Base-by-base conservation (phyloP, 805 yeast genomes). In the Yamadazyma ubonensis region DNA sequence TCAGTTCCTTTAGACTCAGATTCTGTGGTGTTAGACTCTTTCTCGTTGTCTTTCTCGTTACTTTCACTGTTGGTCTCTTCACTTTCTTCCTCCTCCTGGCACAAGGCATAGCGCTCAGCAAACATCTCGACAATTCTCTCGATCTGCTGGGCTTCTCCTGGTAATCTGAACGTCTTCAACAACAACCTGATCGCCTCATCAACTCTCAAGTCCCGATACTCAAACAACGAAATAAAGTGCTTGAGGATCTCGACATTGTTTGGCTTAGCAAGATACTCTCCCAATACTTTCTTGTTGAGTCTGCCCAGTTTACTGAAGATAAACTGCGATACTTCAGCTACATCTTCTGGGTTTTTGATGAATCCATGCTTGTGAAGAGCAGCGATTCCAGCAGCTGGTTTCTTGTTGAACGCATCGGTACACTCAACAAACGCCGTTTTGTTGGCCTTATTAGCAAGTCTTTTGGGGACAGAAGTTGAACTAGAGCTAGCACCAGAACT, bases 61-160 rank as follows among this genome's bases (percentile, higher is more conserved):
- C n/a, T 17, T 23, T 8, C 22, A 9, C 2, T 7, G 6, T 34
- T 15, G 12, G 23, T 4, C 6, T 28, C 33, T 21, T 10, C 14
- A 9, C 16, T 16, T 8, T 17, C 31, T 10, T 28, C 19, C 7
- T 36, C 38, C 5, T 64, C 63, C 53, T 83, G 87, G 42, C 84
- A 80, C 14, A 68, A 70, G 10, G 86, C 85, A 61, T 87, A 93
- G 43, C 86, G 78, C 29, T 79, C 81, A 2, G 95, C 89, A 61
- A 93, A 93, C 5, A 79, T 70, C 53, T 91, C 97, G 20, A 93
- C 83, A 11, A 91, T 78, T 53, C 96, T 75, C 59, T 93, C 99
- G 57, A 93, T 93, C 59, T 88, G 96, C 55, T 89, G 98, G 0
- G 97, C 85, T 63, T 93, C 99, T 44, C 99, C 99, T 1, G 98